These are phyloP conservation scores for Orbilia oligospora DNA, from an alignment of 2,329 filamentous ascomycete genomes.

Conservation along the genomic window DNA sequence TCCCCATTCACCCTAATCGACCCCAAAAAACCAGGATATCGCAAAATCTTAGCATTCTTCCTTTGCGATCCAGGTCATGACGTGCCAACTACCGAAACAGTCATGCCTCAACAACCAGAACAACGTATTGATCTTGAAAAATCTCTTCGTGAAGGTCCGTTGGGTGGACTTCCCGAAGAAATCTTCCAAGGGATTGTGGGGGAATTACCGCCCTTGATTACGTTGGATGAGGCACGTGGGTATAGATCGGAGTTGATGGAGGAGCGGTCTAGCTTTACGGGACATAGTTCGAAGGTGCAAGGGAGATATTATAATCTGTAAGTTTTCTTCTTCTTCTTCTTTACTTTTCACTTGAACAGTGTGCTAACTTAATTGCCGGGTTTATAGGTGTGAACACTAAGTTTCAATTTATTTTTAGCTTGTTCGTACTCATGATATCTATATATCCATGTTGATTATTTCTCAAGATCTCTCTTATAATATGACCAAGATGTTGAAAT, in stretches of 20 bases:
- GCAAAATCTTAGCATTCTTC: slow-evolving; percentile 59
- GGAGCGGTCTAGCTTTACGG: slow-evolving; percentile 65
- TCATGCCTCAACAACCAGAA: slow-evolving; percentile 12
- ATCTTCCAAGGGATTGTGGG: slow-evolving; percentile 60
- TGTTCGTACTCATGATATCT: too few species aligned
- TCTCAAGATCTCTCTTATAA: too few species aligned
- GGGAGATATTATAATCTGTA: slow-evolving; percentile 26
- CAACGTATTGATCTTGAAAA: slow-evolving; percentile 1
- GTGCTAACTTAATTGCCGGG: background rate
- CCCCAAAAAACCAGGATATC: slow-evolving; percentile 44
- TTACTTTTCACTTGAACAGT: background rate
- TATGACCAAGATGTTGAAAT: too few species aligned
- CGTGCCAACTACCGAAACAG: slow-evolving; percentile 7
- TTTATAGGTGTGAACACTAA: slow-evolving; percentile 11
- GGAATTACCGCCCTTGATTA: slow-evolving; percentile 63
- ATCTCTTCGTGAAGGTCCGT: background rate
- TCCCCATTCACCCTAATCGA: slow-evolving; percentile 56
- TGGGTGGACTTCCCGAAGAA: slow-evolving; percentile 40
- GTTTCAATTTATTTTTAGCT: too few species aligned
- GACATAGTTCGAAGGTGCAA: background rate
- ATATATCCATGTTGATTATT: too few species aligned
- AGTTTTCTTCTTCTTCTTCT: slow-evolving; percentile 15
- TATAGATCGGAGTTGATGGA: slow-evolving; percentile 67
- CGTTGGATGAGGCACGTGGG: slow-evolving; percentile 66
- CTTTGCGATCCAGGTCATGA: slow-evolving; percentile 63